These are phyloP conservation scores for Ceratobasidium sp. DNA, from an alignment of 1,284 basidiomycete species.

Conservation along the genomic window DNA sequence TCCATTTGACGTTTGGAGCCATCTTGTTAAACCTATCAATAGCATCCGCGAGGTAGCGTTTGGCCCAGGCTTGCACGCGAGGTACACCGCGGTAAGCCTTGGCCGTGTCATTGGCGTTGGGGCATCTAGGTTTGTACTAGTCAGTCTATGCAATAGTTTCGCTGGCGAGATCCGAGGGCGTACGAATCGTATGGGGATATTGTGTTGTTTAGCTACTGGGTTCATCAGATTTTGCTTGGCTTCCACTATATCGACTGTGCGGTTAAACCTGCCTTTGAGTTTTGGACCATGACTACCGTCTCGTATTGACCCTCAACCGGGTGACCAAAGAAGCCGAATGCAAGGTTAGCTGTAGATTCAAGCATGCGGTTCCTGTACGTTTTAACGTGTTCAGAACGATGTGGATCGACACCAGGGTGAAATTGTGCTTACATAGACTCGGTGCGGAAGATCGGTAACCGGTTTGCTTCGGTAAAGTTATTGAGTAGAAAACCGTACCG, in stretches of 20 bases:
- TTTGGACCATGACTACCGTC: conserved; percentile 80
- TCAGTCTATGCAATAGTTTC: background rate
- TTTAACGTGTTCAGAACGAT: too few species aligned
- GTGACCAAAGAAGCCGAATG: conserved; percentile 86
- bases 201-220: conserved; percentile 76
- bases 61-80: conserved; percentile 57
- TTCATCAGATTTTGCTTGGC: background rate
- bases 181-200: conserved; percentile 76
- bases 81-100: conserved; percentile 65
- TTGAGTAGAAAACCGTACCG: conserved; percentile 51
- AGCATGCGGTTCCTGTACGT: conserved; percentile 75
- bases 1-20: conserved; percentile 33
- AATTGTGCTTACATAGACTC: conserved; percentile 81
- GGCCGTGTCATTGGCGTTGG: conserved; percentile 59
- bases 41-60: conserved; percentile 46
- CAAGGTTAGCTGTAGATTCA: conserved; percentile 82
- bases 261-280: conserved; percentile 53
- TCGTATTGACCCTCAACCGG: conserved; percentile 80
- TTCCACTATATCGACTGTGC: conserved; percentile 44
- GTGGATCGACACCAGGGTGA: too few species aligned
- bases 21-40: conserved; percentile 45
- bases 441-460: conserved; percentile 84
- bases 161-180: conserved; percentile 33
- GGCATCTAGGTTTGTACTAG: conserved; percentile 57
- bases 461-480: conserved; percentile 76